Percentiles rank a stretch among this genome's conserved stretches.
These are phyloP conservation scores for Tuber indicum DNA, from an alignment of 495 filamentous ascomycete species.

Conservation along the genomic window DNA sequence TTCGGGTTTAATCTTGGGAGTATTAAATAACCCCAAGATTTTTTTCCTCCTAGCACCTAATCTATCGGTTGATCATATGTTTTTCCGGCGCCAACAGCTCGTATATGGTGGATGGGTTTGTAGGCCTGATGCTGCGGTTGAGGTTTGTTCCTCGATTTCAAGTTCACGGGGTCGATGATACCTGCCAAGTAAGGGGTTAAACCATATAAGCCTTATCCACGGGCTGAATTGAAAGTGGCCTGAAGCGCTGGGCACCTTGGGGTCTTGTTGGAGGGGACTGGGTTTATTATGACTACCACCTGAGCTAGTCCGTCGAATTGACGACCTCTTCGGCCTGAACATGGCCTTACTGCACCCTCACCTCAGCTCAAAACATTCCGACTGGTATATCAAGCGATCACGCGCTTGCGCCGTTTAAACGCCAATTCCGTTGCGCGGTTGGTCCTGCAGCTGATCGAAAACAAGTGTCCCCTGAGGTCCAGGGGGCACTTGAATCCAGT, in stretches of 20 bases:
- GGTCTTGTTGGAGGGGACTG: background rate
- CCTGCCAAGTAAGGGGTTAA: background rate
- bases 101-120: background rate
- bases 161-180: background rate
- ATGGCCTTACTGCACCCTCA: background rate
- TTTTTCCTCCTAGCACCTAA: background rate
- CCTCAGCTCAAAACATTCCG: background rate
- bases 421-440: background rate
- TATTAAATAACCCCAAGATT: background rate
- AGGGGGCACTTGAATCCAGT: background rate
- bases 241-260: background rate
- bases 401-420: background rate
- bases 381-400: background rate
- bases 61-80: background rate
- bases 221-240: background rate
- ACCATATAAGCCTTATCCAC: background rate
- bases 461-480: background rate
- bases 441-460: background rate
- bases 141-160: background rate
- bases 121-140: background rate
- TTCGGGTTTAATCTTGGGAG: background rate
- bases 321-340: background rate
- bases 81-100: background rate
- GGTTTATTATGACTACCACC: background rate
- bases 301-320: background rate